Evolutionary conservation across 2,329 filamentous ascomycete species (phyloP).

Genomic region (Sphaerulina musiva): DNA sequence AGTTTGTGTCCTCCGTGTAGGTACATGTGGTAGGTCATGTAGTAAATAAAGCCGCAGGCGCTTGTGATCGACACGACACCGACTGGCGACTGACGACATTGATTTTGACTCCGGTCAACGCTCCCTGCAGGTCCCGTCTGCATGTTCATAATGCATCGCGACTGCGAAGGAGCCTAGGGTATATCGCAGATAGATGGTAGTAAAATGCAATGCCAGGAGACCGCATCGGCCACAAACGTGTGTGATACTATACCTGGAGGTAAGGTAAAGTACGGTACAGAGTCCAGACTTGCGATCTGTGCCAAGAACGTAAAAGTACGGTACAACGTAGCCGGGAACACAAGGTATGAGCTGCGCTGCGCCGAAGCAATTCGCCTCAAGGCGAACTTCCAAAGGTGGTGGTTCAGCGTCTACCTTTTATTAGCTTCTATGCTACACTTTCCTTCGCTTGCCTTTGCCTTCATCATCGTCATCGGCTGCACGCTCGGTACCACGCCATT

Average conservation of each 20-base stretch:
- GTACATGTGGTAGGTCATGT: background rate
- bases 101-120: background rate
- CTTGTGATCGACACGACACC: conserved; percentile 3
- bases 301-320: too few relatives aligned
- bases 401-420: background rate
- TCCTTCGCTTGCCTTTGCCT: conserved; percentile 24
- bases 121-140: background rate
- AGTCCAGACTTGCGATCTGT: too few relatives aligned
- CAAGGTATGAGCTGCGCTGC: too few relatives aligned
- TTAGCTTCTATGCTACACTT: conserved; percentile 10
- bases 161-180: too few relatives aligned
- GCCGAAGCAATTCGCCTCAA: background rate
- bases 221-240: too few relatives aligned
- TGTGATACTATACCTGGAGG: too few relatives aligned
- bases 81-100: conserved; percentile 7
- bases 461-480: conserved; percentile 29
- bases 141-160: background rate
- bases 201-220: too few relatives aligned
- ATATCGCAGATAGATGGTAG: too few relatives aligned
- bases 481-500: conserved; percentile 57
- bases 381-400: background rate
- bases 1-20: background rate
- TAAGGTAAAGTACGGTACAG: too few relatives aligned
- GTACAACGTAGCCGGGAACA: too few relatives aligned
- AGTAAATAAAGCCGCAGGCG: background rate